Conservation (phyloP, 169 alveolate genomes). For the Eimeria necatrix region DNA sequence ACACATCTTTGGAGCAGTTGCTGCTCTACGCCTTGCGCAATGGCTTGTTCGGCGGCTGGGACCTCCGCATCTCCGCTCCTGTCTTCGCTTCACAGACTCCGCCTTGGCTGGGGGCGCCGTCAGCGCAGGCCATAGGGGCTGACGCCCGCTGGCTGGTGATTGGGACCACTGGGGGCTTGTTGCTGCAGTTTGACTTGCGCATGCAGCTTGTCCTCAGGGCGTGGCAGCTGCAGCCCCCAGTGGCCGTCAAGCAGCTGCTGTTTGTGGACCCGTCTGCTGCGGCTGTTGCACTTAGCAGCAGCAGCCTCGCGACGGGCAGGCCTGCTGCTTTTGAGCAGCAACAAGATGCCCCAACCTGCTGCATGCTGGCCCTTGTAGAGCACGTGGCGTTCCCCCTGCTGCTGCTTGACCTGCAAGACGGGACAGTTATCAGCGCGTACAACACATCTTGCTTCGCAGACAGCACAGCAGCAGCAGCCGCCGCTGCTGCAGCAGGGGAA, state of each 20-base stretch:
- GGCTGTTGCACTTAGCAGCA: constrained; percentile 12
- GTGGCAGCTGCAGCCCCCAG: constrained; percentile 51
- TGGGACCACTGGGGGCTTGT: constrained; percentile 73
- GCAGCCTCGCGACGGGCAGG: neutral
- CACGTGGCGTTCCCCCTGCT: constrained; percentile 51
- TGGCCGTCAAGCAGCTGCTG: constrained; percentile 14
- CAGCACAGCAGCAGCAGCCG: constrained; percentile 36
- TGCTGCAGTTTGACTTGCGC: constrained; percentile 78
- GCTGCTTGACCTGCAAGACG: constrained; percentile 44
- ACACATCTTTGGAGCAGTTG: constrained; percentile 71
- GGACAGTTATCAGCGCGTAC: constrained; percentile 13
- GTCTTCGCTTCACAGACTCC: constrained; percentile 23
- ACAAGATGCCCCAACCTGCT: constrained; percentile 26
- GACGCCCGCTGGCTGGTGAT: constrained; percentile 42
- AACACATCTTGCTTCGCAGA: constrained; percentile 8
- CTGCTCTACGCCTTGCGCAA: constrained; percentile 38
- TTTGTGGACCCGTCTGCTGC: constrained; percentile 15
- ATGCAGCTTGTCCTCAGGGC: constrained; percentile 55
- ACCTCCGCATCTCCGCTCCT: constrained; percentile 43
- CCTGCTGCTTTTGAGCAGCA: neutral
- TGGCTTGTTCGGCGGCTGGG: constrained; percentile 66
- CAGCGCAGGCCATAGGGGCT: constrained; percentile 29
- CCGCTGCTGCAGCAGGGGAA: neutral
- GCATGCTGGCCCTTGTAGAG: constrained; percentile 50
- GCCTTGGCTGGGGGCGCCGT: constrained; percentile 71